Percentiles rank a stretch among this genome's conserved stretches.
Conservation (phyloP, 2,329 filamentous ascomycete species). For the Exophiala bonariae region DNA sequence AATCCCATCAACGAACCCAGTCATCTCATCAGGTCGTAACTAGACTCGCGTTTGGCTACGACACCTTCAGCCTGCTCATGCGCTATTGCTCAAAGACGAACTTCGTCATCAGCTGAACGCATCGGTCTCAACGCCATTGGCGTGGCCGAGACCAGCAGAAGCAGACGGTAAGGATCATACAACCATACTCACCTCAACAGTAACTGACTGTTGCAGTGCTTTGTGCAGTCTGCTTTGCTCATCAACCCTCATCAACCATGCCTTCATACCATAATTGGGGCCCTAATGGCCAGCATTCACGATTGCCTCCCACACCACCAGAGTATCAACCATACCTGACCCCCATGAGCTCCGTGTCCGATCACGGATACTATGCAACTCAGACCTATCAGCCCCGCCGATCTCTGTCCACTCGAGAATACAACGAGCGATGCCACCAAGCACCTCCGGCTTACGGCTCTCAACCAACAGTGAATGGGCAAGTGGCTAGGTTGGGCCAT, state of each 20-base stretch:
- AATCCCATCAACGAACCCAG: no score
- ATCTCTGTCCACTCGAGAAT: conserved; percentile 44
- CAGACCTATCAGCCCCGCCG: conserved; percentile 42
- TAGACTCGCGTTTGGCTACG: no score
- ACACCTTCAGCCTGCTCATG: conserved; percentile 12
- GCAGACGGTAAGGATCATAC: conserved; percentile 22
- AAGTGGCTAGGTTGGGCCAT: conserved; percentile 13
- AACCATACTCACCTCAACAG: background rate
- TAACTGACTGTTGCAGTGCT: conserved; percentile 9
- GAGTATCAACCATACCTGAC: conserved; percentile 29
- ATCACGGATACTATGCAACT: conserved; percentile 35
- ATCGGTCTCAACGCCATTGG: conserved; percentile 24
- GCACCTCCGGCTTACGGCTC: conserved; percentile 38
- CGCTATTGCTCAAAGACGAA: conserved; percentile 13
- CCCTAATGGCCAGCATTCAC: conserved; percentile 20
- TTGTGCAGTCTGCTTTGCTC: conserved; percentile 25
- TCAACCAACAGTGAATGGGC: conserved; percentile 19
- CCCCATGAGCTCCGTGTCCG: conserved; percentile 26
- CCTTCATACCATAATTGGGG: conserved; percentile 28
- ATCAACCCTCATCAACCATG: conserved; percentile 20
- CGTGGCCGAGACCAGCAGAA: conserved; percentile 17
- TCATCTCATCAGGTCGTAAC: no score
- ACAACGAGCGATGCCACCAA: conserved; percentile 48
- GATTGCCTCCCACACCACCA: conserved; percentile 29
- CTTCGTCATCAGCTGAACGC: conserved; percentile 13